Evolutionary conservation across 768 basidiomycete species (phyloP), one percentile per base, ranked within the genome.

Genomic region (Auricularia cornea): DNA sequence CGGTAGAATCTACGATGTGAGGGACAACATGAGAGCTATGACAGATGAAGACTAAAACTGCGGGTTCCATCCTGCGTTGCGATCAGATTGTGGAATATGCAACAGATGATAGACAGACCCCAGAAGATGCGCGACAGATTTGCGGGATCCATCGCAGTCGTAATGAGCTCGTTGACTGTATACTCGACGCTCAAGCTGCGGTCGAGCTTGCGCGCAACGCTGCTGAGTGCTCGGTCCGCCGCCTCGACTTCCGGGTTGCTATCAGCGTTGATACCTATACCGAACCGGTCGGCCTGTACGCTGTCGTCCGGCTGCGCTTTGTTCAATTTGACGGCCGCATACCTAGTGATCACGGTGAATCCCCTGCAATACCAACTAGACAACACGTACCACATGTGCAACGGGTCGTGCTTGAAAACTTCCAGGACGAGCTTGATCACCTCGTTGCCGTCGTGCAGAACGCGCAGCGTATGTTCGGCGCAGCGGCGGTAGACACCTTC

Each of bases 401-500:
- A 81, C 4, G 97, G 96, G 73, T 99, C 96, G 70, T 96, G 85
- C 73, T 91, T 93, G 84, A 98, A 97, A 16, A 98, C 96, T 70
- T 97, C 95, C 40, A 99, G 80, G 3, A 99, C 90, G 1, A 95
- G 98, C 83, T 94, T 85, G 70, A 99, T 88, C 54, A 96, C 85
- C 35, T 87, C 89, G 0, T 92, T 91, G 11, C 87, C 84, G 41
- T 89, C 87, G 12, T 95, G 84, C 35, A 98, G 78, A 3, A 99
- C 96, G 14, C 94, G 86, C 6, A 99, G 75, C 0, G 95, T 97
- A 74, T 98, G 92, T 75, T 99, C 94, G 1, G 93, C 88, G 70
- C 96, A 98, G 16, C 93, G 84, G 65, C 95, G 88, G 79, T 96
- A 99, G 2, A 98, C 95, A 0, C 96, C 96, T 67, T 92, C 86